Percentiles rank a stretch among this genome's conserved stretches.
Conservation (phyloP, 495 filamentous ascomycete genomes). For the Aspergillus sclerotioniger region DNA sequence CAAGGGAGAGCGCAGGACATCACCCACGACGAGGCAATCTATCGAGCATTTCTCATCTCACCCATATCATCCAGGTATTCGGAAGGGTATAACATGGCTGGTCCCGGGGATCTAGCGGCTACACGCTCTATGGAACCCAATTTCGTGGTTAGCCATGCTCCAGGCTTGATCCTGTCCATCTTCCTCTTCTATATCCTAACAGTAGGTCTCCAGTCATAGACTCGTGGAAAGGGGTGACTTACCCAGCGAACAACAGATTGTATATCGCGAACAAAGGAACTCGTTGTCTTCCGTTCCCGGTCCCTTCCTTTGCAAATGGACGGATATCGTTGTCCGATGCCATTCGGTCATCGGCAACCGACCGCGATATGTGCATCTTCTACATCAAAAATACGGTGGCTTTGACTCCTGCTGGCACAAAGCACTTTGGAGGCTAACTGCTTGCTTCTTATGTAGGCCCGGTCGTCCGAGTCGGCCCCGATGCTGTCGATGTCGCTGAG, state of each 20-base stretch:
- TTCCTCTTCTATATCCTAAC: no score
- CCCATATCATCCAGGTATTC: no score
- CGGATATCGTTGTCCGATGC: constrained; percentile 4
- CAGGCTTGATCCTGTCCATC: no score
- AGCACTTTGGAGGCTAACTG: not conserved
- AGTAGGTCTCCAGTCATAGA: no score
- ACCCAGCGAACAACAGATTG: not conserved
- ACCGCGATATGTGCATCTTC: constrained; percentile 13
- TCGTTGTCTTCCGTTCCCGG: constrained; percentile 6
- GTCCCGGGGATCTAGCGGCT: no score
- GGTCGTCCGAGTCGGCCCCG: constrained; percentile 41
- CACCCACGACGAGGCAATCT: no score
- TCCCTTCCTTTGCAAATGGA: constrained; percentile 12
- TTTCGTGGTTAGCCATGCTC: no score
- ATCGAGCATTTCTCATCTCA: no score
- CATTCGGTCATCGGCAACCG: constrained; percentile 1
- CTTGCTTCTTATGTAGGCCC: constrained; percentile 24
- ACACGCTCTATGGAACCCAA: no score
- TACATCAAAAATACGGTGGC: constrained; percentile 24
- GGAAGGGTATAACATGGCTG: no score
- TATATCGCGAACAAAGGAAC: not conserved
- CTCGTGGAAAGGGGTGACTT: no score
- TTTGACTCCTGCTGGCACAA: not conserved
- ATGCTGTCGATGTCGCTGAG: constrained; percentile 36
- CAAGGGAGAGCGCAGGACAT: no score